Evolutionary conservation across 1,139 yeast species (phyloP).

Genomic region (Saccharomyces uvarum): DNA sequence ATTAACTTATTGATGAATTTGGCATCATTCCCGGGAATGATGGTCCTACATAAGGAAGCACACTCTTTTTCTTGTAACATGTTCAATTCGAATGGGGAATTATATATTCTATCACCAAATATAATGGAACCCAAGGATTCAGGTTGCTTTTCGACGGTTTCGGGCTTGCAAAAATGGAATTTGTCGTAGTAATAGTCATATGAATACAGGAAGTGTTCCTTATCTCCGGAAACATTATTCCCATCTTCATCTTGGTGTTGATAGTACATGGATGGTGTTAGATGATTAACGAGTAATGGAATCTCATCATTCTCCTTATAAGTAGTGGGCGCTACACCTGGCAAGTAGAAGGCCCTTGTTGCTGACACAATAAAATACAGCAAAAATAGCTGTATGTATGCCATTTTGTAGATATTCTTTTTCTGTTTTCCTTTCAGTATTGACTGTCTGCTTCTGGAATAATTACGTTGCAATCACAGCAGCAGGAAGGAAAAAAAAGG

Average conservation of each 20-base stretch:
- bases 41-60: constrained; percentile 49
- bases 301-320: constrained; percentile 65
- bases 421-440: neutral
- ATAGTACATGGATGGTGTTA: constrained; percentile 67
- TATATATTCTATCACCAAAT: constrained; percentile 91
- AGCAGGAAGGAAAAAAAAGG: neutral
- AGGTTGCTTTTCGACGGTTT: constrained; percentile 52
- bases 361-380: neutral
- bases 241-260: constrained; percentile 31
- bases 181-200: constrained; percentile 81
- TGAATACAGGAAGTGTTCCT: constrained; percentile 53
- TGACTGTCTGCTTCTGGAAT: neutral
- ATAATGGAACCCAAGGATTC: constrained; percentile 89
- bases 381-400: neutral
- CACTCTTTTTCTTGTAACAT: constrained; percentile 73
- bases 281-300: constrained; percentile 77
- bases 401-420: neutral
- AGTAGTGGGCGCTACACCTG: constrained; percentile 92
- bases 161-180: constrained; percentile 80
- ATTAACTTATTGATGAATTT: constrained; percentile 71
- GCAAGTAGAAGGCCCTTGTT: constrained; percentile 64
- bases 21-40: constrained; percentile 58
- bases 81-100: constrained; percentile 75
- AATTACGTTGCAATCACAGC: neutral
- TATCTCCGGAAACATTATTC: constrained; percentile 35